These are phyloP conservation scores for Diaporthe vaccinii DNA, from an alignment of 2,329 filamentous ascomycete species.

Conservation along the genomic window DNA sequence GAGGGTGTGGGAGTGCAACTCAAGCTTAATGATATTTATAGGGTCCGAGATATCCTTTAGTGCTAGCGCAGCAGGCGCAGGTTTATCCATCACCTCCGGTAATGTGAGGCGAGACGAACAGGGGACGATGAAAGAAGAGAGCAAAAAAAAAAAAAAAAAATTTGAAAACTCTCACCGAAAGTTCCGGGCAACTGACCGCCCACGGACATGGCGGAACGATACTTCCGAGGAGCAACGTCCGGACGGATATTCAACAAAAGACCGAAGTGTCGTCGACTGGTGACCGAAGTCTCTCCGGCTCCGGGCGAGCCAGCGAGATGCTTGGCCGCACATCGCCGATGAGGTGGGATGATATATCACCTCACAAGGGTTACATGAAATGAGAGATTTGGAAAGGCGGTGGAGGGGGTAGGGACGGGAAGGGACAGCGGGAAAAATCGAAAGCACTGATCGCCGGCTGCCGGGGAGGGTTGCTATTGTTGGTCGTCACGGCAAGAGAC, in stretches of 20 bases:
- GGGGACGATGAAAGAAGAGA: not conserved
- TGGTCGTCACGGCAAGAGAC: slow-evolving; percentile 12
- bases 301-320: not conserved
- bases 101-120: slow-evolving; percentile 12
- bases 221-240: not conserved
- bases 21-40: slow-evolving; percentile 21
- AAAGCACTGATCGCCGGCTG: not conserved
- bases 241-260: not conserved
- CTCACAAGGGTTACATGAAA: slow-evolving; percentile 3
- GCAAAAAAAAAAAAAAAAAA: not conserved
- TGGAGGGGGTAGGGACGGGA: not conserved
- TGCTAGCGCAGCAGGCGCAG: not conserved
- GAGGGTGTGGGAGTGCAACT: not conserved
- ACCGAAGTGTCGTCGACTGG: slow-evolving; percentile 21
- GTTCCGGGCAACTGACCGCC: slow-evolving; percentile 14
- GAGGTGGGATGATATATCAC: slow-evolving; percentile 20
- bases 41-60: slow-evolving; percentile 6
- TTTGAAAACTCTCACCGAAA: not conserved
- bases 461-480: not conserved
- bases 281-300: slow-evolving; percentile 24
- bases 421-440: not conserved
- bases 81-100: not conserved
- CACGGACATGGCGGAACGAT: not conserved
- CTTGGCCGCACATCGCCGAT: slow-evolving; percentile 21
- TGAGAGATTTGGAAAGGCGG: slow-evolving; percentile 2